Base-by-base conservation (phyloP, 148 eudicot genomes). In the Persicaria tinctoria region DNA sequence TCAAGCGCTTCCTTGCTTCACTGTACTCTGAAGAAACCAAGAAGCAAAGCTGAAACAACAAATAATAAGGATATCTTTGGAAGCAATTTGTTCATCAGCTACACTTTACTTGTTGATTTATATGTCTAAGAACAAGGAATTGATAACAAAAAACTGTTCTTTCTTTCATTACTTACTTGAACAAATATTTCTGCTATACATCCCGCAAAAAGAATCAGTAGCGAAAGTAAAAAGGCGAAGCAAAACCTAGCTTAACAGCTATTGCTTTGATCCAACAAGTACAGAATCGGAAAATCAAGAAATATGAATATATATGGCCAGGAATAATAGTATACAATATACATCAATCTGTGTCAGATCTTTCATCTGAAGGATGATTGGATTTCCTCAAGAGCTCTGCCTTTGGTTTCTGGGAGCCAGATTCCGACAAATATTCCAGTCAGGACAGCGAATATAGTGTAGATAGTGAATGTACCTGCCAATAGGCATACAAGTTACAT, bases 331-430 rank as follows among this genome's bases (percentile, higher is more conserved):
- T n/a, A n/a, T n/a, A n/a, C n/a, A n/a, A n/a, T n/a, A n/a, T 64
- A 64, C 69, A 64, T 4, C 69, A 64, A 32, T 64, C 46, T 0
- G 46, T 66, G 47, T 38, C 23, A 14, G 16, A 44, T 9, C 13
- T 56, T 51, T 88, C 78, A 86, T 85, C 90, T 85, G 85, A 92
- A 90, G 70, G 86, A 90, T 55, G 76, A 74, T 72, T 89, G 97
- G 73, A 92, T 92, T 70, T 92, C 92, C 78, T 92, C 97, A 17
- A 92, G 85, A 23, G 94, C 90, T 77, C 78, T 89, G 80, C 97
- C 97, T 83, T 92, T 89, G 45, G 97, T 92, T 83, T 92, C 97
- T 1, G 97, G 94, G 49, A 92, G 94, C 89, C 90, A 87, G 14
- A 83, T 66, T 14, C 79, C 73, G 72, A 88, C 89, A 74, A 92